These are phyloP conservation scores for Gomphus sp. DNA, from an alignment of 1,284 basidiomycete genomes.

Conservation along the genomic window DNA sequence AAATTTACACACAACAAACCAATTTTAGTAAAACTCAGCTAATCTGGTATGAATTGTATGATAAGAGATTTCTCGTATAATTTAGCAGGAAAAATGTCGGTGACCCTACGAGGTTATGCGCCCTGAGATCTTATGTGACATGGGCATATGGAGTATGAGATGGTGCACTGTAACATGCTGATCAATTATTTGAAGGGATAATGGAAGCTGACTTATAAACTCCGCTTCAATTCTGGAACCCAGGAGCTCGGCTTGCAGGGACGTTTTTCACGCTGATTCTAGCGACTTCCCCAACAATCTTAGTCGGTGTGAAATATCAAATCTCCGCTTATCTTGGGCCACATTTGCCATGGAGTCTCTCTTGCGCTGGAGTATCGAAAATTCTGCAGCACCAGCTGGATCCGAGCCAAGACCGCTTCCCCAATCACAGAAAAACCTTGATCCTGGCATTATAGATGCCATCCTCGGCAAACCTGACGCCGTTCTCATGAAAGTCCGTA, in stretches of 20 bases:
- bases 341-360: constrained; percentile 51
- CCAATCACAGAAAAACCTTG: constrained; percentile 36
- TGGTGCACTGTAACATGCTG: too few relatives aligned
- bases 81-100: too few relatives aligned
- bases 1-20: too few relatives aligned
- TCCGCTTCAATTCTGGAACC: neutral
- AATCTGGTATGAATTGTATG: too few relatives aligned
- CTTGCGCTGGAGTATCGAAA: constrained; percentile 66
- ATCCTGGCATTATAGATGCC: constrained; percentile 75
- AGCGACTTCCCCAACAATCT: constrained; percentile 1
- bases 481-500: constrained; percentile 60
- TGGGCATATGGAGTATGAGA: too few relatives aligned
- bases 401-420: constrained; percentile 24
- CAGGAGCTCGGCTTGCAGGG: neutral
- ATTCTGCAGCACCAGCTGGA: constrained; percentile 34
- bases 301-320: neutral
- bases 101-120: too few relatives aligned
- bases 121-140: too few relatives aligned
- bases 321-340: neutral
- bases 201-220: neutral
- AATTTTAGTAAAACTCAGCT: too few relatives aligned
- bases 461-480: constrained; percentile 85
- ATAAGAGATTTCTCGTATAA: too few relatives aligned
- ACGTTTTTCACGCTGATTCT: constrained; percentile 17
- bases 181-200: too few relatives aligned